These are phyloP conservation scores for Hibiscus tridactylites DNA, from an alignment of 345 rosid species.

Conservation along the genomic window DNA sequence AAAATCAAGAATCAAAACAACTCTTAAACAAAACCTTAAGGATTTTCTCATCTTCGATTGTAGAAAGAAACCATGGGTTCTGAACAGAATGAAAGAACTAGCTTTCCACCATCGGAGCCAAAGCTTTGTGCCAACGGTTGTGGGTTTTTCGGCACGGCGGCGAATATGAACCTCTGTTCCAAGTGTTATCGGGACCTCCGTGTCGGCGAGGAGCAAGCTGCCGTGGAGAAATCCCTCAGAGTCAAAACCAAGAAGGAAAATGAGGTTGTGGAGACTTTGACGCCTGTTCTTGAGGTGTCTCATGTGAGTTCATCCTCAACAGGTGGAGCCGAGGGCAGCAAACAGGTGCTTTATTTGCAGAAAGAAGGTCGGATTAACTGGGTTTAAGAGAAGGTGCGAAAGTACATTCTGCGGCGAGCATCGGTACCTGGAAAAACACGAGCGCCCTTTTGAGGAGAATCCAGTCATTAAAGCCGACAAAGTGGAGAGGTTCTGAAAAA, in stretches of 20 bases:
- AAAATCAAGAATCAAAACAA: not conserved
- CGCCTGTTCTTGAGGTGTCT: not conserved
- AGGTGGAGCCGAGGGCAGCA: conserved; percentile 19
- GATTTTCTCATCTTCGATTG: not conserved
- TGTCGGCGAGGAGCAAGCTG: conserved; percentile 50
- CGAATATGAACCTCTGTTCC: conserved; percentile 82
- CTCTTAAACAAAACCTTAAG: too few species aligned
- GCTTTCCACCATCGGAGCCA: conserved; percentile 51
- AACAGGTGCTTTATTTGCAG: conserved; percentile 63
- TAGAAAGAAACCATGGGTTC: conserved; percentile 51
- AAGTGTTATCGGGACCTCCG: conserved; percentile 67
- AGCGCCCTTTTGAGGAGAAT: conserved; percentile 60
- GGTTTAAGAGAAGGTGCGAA: conserved; percentile 77
- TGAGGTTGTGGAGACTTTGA: not conserved
- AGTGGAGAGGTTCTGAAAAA: conserved; percentile 48
- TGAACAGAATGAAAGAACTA: conserved; percentile 64
- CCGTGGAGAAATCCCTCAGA: conserved; percentile 47
- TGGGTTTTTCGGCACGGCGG: conserved; percentile 66
- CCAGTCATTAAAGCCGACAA: conserved; percentile 75
- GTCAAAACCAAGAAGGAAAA: conserved; percentile 16
- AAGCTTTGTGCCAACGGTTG: conserved; percentile 77
- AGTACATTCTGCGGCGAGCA: conserved; percentile 64
- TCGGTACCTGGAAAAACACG: conserved; percentile 78
- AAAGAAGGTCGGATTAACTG: conserved; percentile 73
- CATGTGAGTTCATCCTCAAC: conserved; percentile 7